These are phyloP conservation scores for Entrophospora sp. DNA, from an alignment of 192 early-diverging fungal species.

Conservation along the genomic window DNA sequence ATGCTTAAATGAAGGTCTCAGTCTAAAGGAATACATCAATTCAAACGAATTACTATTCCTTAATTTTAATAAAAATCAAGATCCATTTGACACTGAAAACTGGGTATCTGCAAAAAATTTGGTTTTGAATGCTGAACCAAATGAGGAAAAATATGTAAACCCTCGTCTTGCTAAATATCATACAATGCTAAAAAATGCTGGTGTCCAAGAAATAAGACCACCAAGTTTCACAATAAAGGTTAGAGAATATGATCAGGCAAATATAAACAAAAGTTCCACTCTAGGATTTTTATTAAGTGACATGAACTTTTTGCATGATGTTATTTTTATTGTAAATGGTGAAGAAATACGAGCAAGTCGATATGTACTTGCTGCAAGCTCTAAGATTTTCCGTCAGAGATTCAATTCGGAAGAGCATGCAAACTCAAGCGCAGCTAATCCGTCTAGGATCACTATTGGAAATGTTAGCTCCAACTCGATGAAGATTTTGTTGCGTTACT, in stretches of 20 bases:
- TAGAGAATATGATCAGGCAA: not conserved
- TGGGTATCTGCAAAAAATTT: not conserved
- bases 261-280: not conserved
- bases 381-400: not conserved
- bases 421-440: not conserved
- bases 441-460: not conserved
- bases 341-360: not conserved
- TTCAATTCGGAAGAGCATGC: not conserved
- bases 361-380: not conserved
- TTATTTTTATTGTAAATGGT: not conserved
- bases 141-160: not conserved
- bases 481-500: not conserved
- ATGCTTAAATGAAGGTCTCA: not conserved
- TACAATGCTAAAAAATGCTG: not conserved
- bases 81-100: not conserved
- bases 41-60: not conserved
- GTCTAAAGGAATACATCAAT: not conserved
- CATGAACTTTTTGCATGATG: not conserved
- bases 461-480: not conserved
- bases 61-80: not conserved
- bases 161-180: not conserved
- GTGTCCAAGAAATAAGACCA: not conserved
- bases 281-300: not conserved
- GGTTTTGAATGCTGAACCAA: not conserved
- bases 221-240: not conserved